Percentiles rank a stretch among this genome's conserved stretches.
Evolutionary conservation across 2,329 filamentous ascomycete genomes (phyloP).

Genomic region (Stenocarpella maydis): DNA sequence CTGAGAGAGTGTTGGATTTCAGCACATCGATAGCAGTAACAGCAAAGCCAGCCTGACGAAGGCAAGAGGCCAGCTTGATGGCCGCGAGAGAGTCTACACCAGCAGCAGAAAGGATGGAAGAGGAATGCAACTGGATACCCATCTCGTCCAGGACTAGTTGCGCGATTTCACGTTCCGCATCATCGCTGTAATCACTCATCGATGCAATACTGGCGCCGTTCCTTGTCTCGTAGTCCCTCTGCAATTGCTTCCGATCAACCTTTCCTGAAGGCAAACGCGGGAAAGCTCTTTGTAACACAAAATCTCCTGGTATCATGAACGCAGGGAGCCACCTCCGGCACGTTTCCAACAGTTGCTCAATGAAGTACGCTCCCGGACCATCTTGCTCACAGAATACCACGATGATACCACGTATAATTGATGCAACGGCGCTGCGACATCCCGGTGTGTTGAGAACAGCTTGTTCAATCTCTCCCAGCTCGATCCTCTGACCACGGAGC

Average conservation of each 20-base stretch:
- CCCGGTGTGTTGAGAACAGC: slow-evolving; percentile 67
- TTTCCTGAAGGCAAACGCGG: slow-evolving; percentile 86
- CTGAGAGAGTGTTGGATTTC: slow-evolving; percentile 54
- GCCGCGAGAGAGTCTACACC: slow-evolving; percentile 53
- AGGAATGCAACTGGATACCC: slow-evolving; percentile 40
- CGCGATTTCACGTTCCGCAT: slow-evolving; percentile 48
- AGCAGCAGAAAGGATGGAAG: slow-evolving; percentile 43
- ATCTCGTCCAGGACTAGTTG: slow-evolving; percentile 42
- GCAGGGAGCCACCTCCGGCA: slow-evolving; percentile 80
- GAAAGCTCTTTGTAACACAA: slow-evolving; percentile 70
- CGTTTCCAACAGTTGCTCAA: slow-evolving; percentile 57
- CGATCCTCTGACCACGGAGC: slow-evolving; percentile 82
- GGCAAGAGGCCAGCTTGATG: slow-evolving; percentile 65
- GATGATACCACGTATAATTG: slow-evolving; percentile 73
- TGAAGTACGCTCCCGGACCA: slow-evolving; percentile 44
- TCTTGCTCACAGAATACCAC: slow-evolving; percentile 76
- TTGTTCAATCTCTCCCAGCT: slow-evolving; percentile 81
- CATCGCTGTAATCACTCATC: slow-evolving; percentile 37
- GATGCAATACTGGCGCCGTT: slow-evolving; percentile 2
- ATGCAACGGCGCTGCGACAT: slow-evolving; percentile 72
- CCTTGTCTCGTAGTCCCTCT: slow-evolving; percentile 57
- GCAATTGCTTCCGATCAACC: slow-evolving; percentile 73
- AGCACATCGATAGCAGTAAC: slow-evolving; percentile 70
- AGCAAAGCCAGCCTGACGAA: slow-evolving; percentile 65
- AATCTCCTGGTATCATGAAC: slow-evolving; percentile 84